These are phyloP conservation scores for Rhynchosporium secalis DNA, from an alignment of 2,329 filamentous ascomycete genomes.

Conservation along the genomic window DNA sequence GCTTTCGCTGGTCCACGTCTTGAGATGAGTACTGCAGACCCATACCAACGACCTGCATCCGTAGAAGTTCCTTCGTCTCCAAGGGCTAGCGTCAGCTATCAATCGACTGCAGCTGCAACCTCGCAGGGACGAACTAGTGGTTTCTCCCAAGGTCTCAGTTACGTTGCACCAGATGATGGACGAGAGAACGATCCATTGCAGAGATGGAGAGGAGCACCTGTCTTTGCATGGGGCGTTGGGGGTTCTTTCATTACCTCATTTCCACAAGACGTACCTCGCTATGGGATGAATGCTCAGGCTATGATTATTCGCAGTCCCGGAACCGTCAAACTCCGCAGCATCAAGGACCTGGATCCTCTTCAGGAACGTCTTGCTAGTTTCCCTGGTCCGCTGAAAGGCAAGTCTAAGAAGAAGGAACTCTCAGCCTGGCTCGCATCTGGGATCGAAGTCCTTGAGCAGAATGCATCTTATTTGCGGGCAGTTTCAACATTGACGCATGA, in stretches of 20 bases:
- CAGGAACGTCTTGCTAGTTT: conserved; percentile 76
- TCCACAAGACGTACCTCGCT: conserved; percentile 84
- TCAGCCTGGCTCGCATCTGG: conserved; percentile 75
- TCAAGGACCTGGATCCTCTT: conserved; percentile 72
- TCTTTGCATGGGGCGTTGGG: conserved; percentile 86
- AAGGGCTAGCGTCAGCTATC: conserved; percentile 19
- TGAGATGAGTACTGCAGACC: conserved; percentile 41
- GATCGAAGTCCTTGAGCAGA: conserved; percentile 71
- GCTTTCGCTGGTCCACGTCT: conserved; percentile 50
- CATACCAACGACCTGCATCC: conserved; percentile 54
- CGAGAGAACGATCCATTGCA: conserved; percentile 75
- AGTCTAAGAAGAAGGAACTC: conserved; percentile 94
- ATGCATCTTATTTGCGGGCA: conserved; percentile 43
- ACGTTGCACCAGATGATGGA: conserved; percentile 64
- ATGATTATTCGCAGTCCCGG: conserved; percentile 82
- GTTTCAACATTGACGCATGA: conserved; percentile 55
- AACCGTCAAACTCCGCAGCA: conserved; percentile 73
- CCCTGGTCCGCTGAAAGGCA: conserved; percentile 84
- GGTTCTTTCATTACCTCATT: conserved; percentile 82
- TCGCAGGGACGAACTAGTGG: conserved; percentile 47
- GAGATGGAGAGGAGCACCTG: conserved; percentile 86
- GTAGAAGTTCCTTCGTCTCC: conserved; percentile 39
- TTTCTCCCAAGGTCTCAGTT: conserved; percentile 56
- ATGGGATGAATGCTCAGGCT: conserved; percentile 66
- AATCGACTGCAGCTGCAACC: conserved; percentile 20